Conservation (phyloP, 2,329 filamentous ascomycete species). For the Aspergillus ruber region DNA sequence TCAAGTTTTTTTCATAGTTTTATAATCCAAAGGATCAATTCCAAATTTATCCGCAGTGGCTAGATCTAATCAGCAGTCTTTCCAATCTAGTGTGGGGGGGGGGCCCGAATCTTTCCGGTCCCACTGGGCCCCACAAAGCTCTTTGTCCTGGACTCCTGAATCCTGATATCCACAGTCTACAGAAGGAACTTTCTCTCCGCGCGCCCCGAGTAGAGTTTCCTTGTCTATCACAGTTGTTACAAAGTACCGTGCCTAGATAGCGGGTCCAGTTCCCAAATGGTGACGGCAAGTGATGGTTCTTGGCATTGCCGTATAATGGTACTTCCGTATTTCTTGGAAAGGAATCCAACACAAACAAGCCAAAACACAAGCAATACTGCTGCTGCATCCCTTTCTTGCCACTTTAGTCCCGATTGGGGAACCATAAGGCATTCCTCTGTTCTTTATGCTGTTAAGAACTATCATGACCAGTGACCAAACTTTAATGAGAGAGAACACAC, state of each 20-base stretch:
- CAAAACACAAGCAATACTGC: neutral
- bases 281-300: neutral
- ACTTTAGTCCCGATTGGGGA: neutral
- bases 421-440: neutral
- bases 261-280: neutral
- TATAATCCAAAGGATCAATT: neutral
- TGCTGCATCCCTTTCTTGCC: neutral
- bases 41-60: neutral
- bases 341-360: too few species aligned
- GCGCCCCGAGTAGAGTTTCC: neutral
- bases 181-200: neutral
- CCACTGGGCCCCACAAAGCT: neutral
- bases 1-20: neutral
- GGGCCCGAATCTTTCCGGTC: neutral
- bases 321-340: neutral
- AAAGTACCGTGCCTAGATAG: neutral
- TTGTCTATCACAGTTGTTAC: neutral
- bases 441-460: neutral
- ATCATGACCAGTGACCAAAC: neutral
- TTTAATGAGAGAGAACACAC: neutral
- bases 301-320: neutral
- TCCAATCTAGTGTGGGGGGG: neutral
- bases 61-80: neutral
- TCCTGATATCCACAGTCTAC: too few species aligned
- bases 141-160: neutral